phyloP scores from a whole-genome alignment of 768 basidiomycete species.

The Kwoniella sp. region DNA sequence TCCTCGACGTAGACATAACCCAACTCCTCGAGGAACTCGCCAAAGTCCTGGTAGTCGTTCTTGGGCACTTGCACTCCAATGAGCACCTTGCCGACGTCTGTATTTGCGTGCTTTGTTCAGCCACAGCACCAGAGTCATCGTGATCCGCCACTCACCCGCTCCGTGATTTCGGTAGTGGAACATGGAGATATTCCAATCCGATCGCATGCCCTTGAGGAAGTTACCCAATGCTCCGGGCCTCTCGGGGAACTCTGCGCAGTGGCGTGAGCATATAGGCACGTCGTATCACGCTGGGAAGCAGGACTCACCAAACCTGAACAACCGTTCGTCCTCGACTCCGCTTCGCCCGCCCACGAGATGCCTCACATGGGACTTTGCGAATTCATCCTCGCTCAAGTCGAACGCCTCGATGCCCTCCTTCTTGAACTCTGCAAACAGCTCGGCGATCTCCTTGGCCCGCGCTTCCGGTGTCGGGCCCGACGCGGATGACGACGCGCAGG shows the following conservation, averaged over 20 bases:
- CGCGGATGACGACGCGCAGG: constrained; percentile 56
- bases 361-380: constrained; percentile 88
- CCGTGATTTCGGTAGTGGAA: constrained; percentile 99
- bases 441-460: constrained; percentile 49
- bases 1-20: constrained; percentile 90
- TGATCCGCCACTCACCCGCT: constrained; percentile 62
- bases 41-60: constrained; percentile 63
- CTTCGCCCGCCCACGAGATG: constrained; percentile 90
- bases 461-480: constrained; percentile 51
- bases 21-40: constrained; percentile 67
- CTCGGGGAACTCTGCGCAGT: constrained; percentile 80
- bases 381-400: constrained; percentile 91
- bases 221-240: constrained; percentile 83
- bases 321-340: constrained; percentile 72
- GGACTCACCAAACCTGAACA: constrained; percentile 84
- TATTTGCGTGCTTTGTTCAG: not conserved
- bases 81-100: constrained; percentile 87
- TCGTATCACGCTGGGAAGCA: not conserved
- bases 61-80: constrained; percentile 89
- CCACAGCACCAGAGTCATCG: not conserved
- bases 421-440: constrained; percentile 63
- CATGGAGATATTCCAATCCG: constrained; percentile 88
- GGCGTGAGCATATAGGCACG: not conserved
- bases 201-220: constrained; percentile 76
- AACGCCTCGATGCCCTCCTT: constrained; percentile 69